Evolutionary conservation across 805 yeast species (phyloP).

Genomic region (Saturnispora silvae): DNA sequence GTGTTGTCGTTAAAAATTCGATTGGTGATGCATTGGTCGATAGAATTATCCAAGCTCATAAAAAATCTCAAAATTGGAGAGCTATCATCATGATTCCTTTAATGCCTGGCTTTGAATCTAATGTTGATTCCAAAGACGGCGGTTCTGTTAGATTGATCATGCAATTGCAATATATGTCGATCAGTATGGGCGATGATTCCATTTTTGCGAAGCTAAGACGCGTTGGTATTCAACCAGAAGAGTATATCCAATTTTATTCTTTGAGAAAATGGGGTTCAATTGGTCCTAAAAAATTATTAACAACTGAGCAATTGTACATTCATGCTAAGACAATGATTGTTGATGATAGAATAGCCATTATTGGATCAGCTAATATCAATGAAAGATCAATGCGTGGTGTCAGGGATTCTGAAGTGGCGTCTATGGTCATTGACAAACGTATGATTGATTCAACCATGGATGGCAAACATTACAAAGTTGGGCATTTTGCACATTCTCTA

Average conservation of each 20-base stretch:
- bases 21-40: constrained; percentile 98
- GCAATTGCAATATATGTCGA: constrained; percentile 93
- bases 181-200: constrained; percentile 80
- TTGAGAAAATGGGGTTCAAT: constrained; percentile 92
- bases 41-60: constrained; percentile 80
- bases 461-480: constrained; percentile 72
- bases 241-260: constrained; percentile 85
- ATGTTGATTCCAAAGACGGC: constrained; percentile 88
- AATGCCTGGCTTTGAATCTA: constrained; percentile 95
- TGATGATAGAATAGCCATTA: constrained; percentile 87
- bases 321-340: constrained; percentile 89
- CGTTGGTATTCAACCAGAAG: constrained; percentile 78
- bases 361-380: constrained; percentile 95
- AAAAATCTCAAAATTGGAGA: constrained; percentile 69
- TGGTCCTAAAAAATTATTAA: constrained; percentile 62
- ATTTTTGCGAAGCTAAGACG: constrained; percentile 73
- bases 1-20: constrained; percentile 72
- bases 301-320: constrained; percentile 85
- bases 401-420: constrained; percentile 92
- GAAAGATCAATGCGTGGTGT: constrained; percentile 93
- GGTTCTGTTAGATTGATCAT: constrained; percentile 91
- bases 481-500: constrained; percentile 79
- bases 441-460: constrained; percentile 64
- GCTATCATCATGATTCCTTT: constrained; percentile 88
- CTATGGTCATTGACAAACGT: constrained; percentile 74